phyloP scores from a whole-genome alignment of 73 alveolate species.

The Symbiodinium natans region DNA sequence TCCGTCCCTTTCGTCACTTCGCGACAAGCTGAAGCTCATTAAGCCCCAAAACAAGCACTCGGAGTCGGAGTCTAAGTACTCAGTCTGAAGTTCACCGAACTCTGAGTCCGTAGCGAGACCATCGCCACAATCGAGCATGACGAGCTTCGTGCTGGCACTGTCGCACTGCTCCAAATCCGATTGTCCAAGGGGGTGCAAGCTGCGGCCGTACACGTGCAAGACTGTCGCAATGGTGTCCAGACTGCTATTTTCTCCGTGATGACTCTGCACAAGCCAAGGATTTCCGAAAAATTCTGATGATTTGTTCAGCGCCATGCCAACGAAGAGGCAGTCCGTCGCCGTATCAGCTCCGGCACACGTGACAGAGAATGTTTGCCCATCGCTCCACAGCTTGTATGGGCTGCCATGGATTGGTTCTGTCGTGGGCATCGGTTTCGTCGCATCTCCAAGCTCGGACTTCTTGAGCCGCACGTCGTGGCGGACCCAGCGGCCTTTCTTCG shows the following conservation, averaged over 20 bases:
- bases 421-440: no score
- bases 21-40: no score
- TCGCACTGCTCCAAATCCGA: background rate
- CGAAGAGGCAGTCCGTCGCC: background rate
- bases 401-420: no score
- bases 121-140: background rate
- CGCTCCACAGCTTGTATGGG: no score
- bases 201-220: background rate
- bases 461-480: background rate
- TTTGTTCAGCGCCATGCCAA: background rate
- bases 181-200: background rate
- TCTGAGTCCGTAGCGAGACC: no score
- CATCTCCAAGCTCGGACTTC: no score
- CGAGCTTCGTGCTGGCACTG: background rate
- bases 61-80: no score
- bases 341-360: background rate
- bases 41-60: no score
- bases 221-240: background rate
- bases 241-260: background rate
- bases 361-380: background rate
- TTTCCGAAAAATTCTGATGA: background rate
- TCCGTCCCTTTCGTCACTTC: no score
- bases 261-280: background rate
- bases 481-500: background rate
- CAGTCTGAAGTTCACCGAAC: no score